A percentile compares a stretch with the other conserved stretches of the same genome.
Conservation (phyloP, 768 basidiomycete genomes). For the Leucocoprinus leucothites region DNA sequence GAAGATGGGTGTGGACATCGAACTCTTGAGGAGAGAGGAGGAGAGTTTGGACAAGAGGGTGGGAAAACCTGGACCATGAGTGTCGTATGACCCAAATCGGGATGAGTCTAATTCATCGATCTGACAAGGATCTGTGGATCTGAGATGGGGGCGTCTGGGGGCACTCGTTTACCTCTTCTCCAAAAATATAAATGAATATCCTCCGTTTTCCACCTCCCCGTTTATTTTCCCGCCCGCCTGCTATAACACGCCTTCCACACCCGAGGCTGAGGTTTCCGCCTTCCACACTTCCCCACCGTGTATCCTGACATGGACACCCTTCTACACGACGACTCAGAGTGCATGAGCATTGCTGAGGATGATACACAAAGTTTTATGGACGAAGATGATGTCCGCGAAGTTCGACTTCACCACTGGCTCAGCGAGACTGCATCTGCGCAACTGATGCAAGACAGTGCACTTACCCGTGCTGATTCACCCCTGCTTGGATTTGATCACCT, state of each 20-base stretch:
- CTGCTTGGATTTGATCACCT: constrained; percentile 7
- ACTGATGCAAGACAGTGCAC: constrained; percentile 1
- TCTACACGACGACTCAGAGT: background rate
- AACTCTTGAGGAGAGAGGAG: background rate
- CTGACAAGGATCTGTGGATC: background rate
- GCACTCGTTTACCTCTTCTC: background rate
- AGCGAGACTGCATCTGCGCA: background rate
- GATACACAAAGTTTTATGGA: constrained; percentile 6
- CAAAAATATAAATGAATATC: constrained; percentile 11
- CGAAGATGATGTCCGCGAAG: background rate
- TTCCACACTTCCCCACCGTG: background rate
- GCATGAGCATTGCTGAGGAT: background rate
- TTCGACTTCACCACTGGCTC: constrained; percentile 7
- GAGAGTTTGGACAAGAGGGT: background rate
- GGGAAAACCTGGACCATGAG: background rate
- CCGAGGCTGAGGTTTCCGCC: background rate
- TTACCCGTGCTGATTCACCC: constrained; percentile 8
- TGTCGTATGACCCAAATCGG: background rate
- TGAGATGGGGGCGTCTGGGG: constrained; percentile 3
- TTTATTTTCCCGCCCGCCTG: constrained; percentile 9
- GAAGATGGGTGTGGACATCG: constrained; percentile 2
- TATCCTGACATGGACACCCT: background rate
- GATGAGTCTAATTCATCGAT: background rate
- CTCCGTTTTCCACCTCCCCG: background rate
- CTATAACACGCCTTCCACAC: constrained; percentile 4